Base-by-base conservation (phyloP, 495 filamentous ascomycete species). In the Daldinia grandis region DNA sequence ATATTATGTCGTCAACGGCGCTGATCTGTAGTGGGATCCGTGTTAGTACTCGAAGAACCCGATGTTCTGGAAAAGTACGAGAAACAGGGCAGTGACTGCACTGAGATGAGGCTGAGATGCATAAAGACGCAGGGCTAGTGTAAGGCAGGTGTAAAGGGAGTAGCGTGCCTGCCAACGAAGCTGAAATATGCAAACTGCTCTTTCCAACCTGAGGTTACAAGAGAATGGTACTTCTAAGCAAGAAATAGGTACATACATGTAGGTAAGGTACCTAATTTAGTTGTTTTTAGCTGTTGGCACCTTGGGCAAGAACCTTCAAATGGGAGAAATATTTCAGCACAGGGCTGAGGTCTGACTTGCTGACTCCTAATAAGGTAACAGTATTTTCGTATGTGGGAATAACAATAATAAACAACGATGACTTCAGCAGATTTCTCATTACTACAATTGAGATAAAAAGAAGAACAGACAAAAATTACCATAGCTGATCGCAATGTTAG, bases 21-120 rank as follows among this genome's bases (percentile, higher is more conserved):
- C 19, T 62, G 33, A 59, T 35, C 53, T 61, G 54, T 65, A 42
- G 60, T 56, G 33, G 44, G 69, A 59, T 42, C 19, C 9, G 57
- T 21, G 47, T 58, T 68, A 49, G 66, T 64, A 58, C 51, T 42
- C 54, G 25, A 17, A 61, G 37, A 50, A 27, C 8, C 60, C 8
- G 60, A 42, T 57, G 44, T 55, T 49, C 54, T 67, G 37, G 65
- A 50, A 64, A 72, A 17, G 47, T 38, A 51, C 59, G 64, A 51
- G 56, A 58, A 62, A 60, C 33, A 31, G 57, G 70, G 69, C 64
- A 61, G 69, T 72, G 63, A 59, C 24, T 12, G 42, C 17, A 5
- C 8, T 50, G 50, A 30, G 38, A 30, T 69, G 70, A 73, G 70
- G 65, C 61, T 69, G 65, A 73, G 70, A 30, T 73, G 62, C 50